Evolutionary conservation across 2,329 filamentous ascomycete genomes (phyloP).

Genomic region (Pseudocercospora fuligena): DNA sequence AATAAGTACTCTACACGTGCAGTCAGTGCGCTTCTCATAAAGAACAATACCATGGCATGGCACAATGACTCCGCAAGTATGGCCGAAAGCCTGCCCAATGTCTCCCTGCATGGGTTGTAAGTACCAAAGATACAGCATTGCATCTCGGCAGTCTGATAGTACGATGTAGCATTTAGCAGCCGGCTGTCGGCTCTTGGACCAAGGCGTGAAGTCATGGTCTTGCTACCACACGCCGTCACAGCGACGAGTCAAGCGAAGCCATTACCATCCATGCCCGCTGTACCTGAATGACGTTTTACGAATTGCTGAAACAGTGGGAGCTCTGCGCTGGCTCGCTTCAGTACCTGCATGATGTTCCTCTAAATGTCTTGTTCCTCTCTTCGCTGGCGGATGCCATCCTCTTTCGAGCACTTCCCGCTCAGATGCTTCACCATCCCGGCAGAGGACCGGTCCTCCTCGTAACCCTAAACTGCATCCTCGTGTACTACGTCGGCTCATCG

Average conservation of each 20-base stretch:
- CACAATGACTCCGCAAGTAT: too few relatives aligned
- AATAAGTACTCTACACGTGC: too few relatives aligned
- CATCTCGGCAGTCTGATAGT: slow-evolving; percentile 4
- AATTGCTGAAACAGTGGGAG: not conserved
- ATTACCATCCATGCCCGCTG: not conserved
- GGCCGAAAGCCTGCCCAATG: not conserved
- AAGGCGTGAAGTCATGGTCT: not conserved
- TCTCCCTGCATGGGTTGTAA: not conserved
- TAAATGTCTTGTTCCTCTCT: not conserved
- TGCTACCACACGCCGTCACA: too few relatives aligned
- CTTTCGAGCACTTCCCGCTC: not conserved
- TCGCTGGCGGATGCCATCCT: not conserved
- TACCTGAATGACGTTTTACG: slow-evolving; percentile 2
- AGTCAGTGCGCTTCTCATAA: too few relatives aligned
- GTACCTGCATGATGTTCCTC: not conserved
- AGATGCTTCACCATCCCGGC: not conserved
- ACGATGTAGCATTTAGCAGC: not conserved
- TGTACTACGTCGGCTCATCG: not conserved
- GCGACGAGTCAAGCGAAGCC: not conserved
- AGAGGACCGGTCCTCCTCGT: not conserved
- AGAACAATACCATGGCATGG: too few relatives aligned
- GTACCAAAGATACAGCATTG: not conserved
- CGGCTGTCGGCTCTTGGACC: not conserved
- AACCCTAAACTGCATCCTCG: not conserved
- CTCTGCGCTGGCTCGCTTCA: not conserved